Base-by-base conservation (phyloP, 129 eudicot genomes). In the Arctium lappa region DNA sequence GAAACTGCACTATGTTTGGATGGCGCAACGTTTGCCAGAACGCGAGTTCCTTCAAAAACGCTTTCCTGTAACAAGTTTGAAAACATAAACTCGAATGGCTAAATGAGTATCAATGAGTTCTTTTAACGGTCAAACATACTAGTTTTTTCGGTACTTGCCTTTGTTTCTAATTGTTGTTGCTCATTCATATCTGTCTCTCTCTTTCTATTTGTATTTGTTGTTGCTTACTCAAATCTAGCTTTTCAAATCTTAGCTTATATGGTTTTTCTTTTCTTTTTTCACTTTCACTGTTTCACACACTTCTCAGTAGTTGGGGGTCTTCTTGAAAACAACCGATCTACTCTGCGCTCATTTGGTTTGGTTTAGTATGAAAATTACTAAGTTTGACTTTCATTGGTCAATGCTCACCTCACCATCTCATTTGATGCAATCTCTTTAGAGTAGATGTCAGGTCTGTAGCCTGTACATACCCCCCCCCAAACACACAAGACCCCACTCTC, bases 1-100 rank as follows among this genome's bases (percentile, higher is more conserved):
- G 95, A 79, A 91, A 91, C 86, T 91, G 95, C 72, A 89, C 93
- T 87, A 89, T 91, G 76, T 91, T 91, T 6, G 95, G 93, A 83
- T 87, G 95, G 9, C 91, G 93, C 83, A 91, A 80, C 81, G 85
- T 89, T 69, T 87, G 89, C 95, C 92, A 91, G 85, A 91, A 84
- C 9, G 81, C 91, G 18, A 91, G 88, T 86, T 91, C 95, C 82
- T 89, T 91, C 56, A 89, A 56, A 82, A 91, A 91, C 16, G 89
- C 88, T 78, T 89, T 86, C 93, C 91, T 91, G 80, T 38, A 53
- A 50, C 42, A 22, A 42, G 12, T 63, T 34, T 48, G 33, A 68
- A 11, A 22, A 76, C 44, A 27, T 53, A 72, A 79, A 66, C 40
- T 56, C 0, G 15, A 39, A 44, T 50, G 44, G 38, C 72, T 39